Evolutionary conservation across 306 rosid species (phyloP), one percentile per base, ranked within the genome.

Genomic region (Dalbergia cochinchinensis): DNA sequence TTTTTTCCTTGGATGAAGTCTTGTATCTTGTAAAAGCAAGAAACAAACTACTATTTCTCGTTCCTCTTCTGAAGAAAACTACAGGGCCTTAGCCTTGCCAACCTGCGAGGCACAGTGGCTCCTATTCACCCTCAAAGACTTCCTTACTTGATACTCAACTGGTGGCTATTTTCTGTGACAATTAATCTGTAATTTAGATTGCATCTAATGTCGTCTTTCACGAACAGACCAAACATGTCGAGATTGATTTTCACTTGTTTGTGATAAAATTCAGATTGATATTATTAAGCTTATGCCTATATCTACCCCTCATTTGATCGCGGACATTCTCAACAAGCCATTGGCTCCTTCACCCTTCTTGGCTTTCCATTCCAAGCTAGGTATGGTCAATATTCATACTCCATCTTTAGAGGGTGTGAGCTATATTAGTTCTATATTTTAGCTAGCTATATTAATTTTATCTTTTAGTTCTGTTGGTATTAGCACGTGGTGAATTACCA

Each of bases 81-180:
- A 55, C 6, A 5, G 31, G 1, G 61, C 61, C 2, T 4, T 55
- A 1, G 26, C 61, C 19, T 20, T 20, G 22, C 0, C 22, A 20
- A 20, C 22, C 22, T 20, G 22, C 22, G 1, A 20, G 22, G 22
- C 5, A 0, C 1, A 3, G n/a, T n/a, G n/a, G n/a, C n/a, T n/a
- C 16, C 8, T 3, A 3, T 16, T 55, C 3, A 16, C 1, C 7
- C 5, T 55, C 61, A 55, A 55, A n/a, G 61, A 26, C 22, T 16
- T 0, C 1, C 4, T 1, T 55, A 4, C 8, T 3, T 16, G n/a
- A 1, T 0, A 1, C 8, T 4, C 5, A 4, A 5, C 37, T 37
- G 8, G 4, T 19, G 4, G 2, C 1, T 1, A 0, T 59, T 1
- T 59, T 8, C 2, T 59, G 64, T 19, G 33, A 59, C 6, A 59